phyloP scores from a whole-genome alignment of 2,329 filamentous ascomycete species.

The Dryadomyces quercus-mongolicae region DNA sequence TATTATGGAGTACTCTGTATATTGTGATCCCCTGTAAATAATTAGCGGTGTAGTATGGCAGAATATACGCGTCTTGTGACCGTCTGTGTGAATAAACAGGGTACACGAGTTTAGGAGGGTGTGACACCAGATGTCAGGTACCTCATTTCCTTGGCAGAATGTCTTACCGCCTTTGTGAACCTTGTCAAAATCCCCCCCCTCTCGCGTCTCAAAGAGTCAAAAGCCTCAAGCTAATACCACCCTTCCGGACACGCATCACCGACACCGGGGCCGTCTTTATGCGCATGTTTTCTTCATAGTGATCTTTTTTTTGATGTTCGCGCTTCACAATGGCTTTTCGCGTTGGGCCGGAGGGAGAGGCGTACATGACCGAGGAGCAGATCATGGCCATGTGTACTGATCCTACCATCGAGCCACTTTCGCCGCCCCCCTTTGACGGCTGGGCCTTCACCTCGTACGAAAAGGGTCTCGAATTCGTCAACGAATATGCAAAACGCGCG shows the following conservation, averaged over 20 bases:
- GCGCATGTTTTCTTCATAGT: not conserved
- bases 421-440: not conserved
- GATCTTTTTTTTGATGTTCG: not conserved
- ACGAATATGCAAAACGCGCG: not conserved
- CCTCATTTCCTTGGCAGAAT: not conserved
- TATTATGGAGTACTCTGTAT: too few relatives aligned
- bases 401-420: not conserved
- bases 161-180: not conserved
- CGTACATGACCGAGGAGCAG: not conserved
- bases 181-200: not conserved
- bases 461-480: not conserved
- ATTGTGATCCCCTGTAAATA: not conserved
- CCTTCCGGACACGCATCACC: not conserved
- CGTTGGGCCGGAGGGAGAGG: not conserved
- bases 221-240: not conserved
- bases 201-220: not conserved
- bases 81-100: not conserved
- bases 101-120: not conserved
- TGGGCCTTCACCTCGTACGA: not conserved
- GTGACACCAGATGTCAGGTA: not conserved
- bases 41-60: slow-evolving; percentile 8
- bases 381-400: not conserved
- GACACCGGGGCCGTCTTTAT: not conserved
- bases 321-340: not conserved
- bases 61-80: not conserved